These are phyloP conservation scores for Taphrina deformans DNA, from an alignment of 1,139 yeast genomes.

Conservation along the genomic window DNA sequence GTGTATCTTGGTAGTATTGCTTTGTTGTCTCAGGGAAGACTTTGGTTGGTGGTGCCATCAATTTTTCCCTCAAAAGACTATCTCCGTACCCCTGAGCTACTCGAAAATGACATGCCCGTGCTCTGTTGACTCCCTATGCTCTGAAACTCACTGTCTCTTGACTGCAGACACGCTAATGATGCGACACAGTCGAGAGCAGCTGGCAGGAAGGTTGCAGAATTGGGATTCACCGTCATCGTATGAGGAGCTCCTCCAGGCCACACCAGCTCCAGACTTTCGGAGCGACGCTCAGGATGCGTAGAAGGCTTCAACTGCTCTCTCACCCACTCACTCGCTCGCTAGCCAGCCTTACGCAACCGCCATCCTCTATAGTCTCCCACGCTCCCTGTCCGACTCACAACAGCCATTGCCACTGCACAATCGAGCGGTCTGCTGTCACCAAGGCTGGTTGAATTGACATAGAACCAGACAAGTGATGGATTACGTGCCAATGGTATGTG, in stretches of 20 bases:
- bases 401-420: not conserved
- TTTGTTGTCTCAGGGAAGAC: conserved; percentile 32
- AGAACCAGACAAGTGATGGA: conserved; percentile 1
- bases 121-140: no score
- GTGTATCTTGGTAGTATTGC: conserved; percentile 20
- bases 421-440: not conserved
- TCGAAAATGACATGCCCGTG: no score
- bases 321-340: no score
- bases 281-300: not conserved
- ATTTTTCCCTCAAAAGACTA: no score
- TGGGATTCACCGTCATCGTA: not conserved
- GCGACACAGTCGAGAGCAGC: no score
- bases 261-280: not conserved
- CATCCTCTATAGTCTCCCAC: not conserved
- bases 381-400: not conserved
- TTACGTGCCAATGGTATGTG: conserved; percentile 10
- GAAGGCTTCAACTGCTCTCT: not conserved
- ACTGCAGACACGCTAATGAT: no score
- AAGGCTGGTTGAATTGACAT: not conserved
- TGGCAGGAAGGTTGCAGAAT: not conserved
- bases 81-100: no score
- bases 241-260: not conserved
- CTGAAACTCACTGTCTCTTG: no score
- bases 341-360: not conserved
- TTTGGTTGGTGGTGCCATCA: conserved; percentile 29